Percentiles rank a stretch among this genome's conserved stretches.
Evolutionary conservation across 1,139 yeast species (phyloP).

Genomic region (Geotrichum europaeum): DNA sequence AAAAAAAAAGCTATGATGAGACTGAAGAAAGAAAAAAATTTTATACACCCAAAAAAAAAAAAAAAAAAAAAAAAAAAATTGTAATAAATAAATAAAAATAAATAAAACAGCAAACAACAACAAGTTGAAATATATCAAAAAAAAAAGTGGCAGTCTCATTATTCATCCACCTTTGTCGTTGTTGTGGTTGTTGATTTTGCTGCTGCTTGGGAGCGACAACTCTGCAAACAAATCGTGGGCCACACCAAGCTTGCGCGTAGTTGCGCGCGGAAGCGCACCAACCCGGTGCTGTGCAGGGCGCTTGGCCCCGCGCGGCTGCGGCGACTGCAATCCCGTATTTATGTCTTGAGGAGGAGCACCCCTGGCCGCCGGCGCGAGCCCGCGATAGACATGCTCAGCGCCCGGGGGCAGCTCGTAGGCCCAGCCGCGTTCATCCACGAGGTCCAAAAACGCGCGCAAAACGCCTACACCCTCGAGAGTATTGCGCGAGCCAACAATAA

Average conservation of each 20-base stretch:
- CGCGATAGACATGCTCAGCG: conserved; percentile 39
- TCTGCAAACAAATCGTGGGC: not conserved
- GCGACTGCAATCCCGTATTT: not conserved
- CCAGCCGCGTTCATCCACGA: conserved; percentile 62
- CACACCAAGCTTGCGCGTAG: not conserved
- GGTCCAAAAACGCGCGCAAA: conserved; percentile 55
- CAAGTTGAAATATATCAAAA: too few species aligned
- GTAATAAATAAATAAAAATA: too few species aligned
- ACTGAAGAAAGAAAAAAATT: too few species aligned
- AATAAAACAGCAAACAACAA: too few species aligned
- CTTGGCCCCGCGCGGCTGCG: not conserved
- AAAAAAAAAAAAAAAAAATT: too few species aligned
- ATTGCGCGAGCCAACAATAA: conserved; percentile 59
- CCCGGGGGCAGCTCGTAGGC: conserved; percentile 47
- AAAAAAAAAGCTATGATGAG: too few species aligned
- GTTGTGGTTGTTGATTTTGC: not conserved
- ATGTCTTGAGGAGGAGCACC: not conserved
- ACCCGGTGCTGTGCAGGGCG: not conserved
- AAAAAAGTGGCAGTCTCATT: not conserved
- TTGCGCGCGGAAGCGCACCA: not conserved
- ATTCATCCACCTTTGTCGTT: not conserved
- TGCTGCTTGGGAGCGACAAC: not conserved
- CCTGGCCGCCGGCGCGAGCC: not conserved
- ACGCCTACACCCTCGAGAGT: conserved; percentile 55
- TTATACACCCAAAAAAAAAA: too few species aligned